Evolutionary conservation across 1,284 basidiomycete species (phyloP), one percentile per base, ranked within the genome.

Genomic region (Puccinia hordei): DNA sequence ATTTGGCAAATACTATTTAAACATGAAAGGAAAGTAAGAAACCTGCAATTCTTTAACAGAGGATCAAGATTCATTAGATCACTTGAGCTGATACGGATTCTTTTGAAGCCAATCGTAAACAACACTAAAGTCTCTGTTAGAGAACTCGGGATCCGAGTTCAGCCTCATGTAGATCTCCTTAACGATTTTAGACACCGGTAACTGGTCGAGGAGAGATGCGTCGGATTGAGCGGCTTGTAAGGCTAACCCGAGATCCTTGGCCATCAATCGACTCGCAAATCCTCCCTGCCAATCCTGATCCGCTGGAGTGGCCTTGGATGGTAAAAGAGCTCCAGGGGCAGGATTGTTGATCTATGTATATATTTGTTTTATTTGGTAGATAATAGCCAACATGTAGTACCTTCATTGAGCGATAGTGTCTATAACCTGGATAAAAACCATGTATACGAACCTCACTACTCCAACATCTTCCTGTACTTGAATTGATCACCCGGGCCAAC

Each of bases 401-500:
- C 27, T 27, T 61, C 24, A 27, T n/a, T 22, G 3, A 51, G 49
- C 49, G 49, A 51, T 51, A 5, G n/a, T n/a, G n/a, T n/a, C n/a
- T 19, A 51, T 5, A 51, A 5, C 49, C 17, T 51, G 49, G 17
- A 19, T 15, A 3, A 51, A 5, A 51, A 51, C 5, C 15, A 51
- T 41, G 6, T 46, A 5, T 13, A 75, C 61, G 22, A 12, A 77
- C 74, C 49, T 77, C 74, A 41, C 74, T 77, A 49, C 77, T 80
- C 77, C 77, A 80, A 65, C 77, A 80, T 65, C 66, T 33, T 13
- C 93, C 92, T 0, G 93, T 94, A 74, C 92, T 92, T 84, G 89
- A 92, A 84, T 93, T 93, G 83, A 95, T 90, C 3, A 95, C 92
- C 5, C 89, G 88, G 1, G 93, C 91, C 41, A 95, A 88, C 41